A percentile compares a stretch with the other conserved stretches of the same genome.
phyloP scores from a whole-genome alignment of 805 yeast species.

The Ogataea ganodermae region DNA sequence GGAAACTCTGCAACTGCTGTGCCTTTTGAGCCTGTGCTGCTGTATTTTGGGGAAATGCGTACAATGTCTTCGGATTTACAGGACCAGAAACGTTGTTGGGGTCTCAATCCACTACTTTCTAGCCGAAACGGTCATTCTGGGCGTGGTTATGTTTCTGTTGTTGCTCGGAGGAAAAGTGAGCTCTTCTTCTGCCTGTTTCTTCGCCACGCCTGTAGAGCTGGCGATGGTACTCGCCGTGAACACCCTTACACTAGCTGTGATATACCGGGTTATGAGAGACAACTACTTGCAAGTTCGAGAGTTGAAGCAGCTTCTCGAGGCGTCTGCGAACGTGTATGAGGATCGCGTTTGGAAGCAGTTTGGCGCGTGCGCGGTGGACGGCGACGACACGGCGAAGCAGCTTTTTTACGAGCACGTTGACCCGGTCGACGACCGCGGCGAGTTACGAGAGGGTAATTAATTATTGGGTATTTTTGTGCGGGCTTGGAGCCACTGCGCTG shows the following conservation, averaged over 20 bases:
- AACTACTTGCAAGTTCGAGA: constrained; percentile 8
- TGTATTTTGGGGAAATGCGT: background rate
- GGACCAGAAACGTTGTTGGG: constrained; percentile 9
- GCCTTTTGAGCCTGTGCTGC: background rate
- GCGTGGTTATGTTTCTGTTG: background rate
- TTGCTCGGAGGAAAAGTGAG: background rate
- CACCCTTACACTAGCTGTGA: constrained; percentile 6
- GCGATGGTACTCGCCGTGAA: background rate
- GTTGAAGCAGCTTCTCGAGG: constrained; percentile 2
- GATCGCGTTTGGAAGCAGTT: constrained; percentile 5
- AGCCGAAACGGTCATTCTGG: constrained; percentile 5
- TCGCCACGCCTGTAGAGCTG: constrained; percentile 1
- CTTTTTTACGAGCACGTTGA: constrained; percentile 2
- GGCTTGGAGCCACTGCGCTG: no score
- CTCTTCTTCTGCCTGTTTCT: background rate
- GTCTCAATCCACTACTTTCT: constrained; percentile 6
- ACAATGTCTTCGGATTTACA: constrained; percentile 1
- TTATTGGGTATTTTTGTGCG: background rate
- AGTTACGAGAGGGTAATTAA: background rate
- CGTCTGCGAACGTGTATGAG: background rate
- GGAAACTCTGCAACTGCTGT: background rate
- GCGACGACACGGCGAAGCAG: background rate
- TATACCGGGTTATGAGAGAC: constrained; percentile 3
- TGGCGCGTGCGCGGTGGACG: background rate
- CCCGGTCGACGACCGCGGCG: background rate